Evolutionary conservation across 352 stramenopile species (phyloP).

Genomic region (Globisporangium middletonii): DNA sequence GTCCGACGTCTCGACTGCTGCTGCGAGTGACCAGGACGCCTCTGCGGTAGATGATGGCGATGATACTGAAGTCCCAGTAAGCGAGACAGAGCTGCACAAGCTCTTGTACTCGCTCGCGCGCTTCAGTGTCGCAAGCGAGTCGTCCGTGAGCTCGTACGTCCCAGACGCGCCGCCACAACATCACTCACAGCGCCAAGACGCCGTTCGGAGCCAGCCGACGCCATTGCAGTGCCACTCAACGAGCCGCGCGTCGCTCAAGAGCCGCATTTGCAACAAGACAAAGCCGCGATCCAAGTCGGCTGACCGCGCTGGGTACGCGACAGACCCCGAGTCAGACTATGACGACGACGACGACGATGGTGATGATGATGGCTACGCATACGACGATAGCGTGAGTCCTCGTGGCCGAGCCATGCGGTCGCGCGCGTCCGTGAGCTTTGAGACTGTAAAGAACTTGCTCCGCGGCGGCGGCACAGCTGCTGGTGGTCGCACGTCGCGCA

Average conservation of each 20-base stretch:
- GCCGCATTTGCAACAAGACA: constrained; percentile 3
- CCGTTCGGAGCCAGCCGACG: constrained; percentile 2
- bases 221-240: constrained; percentile 2
- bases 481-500: constrained; percentile 23
- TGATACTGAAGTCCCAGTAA: constrained; percentile 7
- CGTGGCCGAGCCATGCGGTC: too few relatives aligned
- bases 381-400: neutral
- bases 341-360: constrained; percentile 1
- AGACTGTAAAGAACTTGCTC: constrained; percentile 56
- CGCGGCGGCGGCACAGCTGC: constrained; percentile 30
- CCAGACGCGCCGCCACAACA: neutral
- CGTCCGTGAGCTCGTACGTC: constrained; percentile 9
- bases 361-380: constrained; percentile 1
- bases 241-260: constrained; percentile 7
- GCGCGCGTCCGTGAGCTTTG: constrained; percentile 35
- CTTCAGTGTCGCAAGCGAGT: constrained; percentile 40
- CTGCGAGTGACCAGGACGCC: constrained; percentile 15
- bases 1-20: constrained; percentile 32
- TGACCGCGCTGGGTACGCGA: constrained; percentile 10
- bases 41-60: neutral
- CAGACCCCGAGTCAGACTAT: constrained; percentile 4
- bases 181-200: neutral
- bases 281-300: constrained; percentile 12
- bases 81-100: constrained; percentile 53
- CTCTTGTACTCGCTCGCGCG: constrained; percentile 52